Evolutionary conservation across 257 asterid genomes (phyloP).

Genomic region (Przewalskia tangutica): DNA sequence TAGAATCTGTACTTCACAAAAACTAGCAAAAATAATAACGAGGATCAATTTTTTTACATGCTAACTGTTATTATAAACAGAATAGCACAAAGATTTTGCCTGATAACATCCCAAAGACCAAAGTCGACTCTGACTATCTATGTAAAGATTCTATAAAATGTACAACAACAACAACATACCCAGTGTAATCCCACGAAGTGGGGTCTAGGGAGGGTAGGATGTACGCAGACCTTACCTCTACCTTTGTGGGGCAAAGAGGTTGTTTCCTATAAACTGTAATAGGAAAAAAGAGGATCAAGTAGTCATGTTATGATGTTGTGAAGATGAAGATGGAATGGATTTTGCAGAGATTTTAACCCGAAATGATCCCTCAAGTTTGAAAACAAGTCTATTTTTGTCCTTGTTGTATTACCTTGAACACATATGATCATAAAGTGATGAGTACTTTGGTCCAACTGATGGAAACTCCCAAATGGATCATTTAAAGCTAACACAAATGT

Average conservation of each 20-base stretch:
- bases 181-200: too few relatives aligned
- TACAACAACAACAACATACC: too few relatives aligned
- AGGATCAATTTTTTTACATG: not conserved
- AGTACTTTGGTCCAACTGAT: not conserved
- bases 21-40: not conserved
- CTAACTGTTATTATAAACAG: not conserved
- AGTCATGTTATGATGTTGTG: not conserved
- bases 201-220: too few relatives aligned
- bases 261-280: conserved; percentile 44
- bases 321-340: not conserved
- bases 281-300: conserved; percentile 10
- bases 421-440: not conserved
- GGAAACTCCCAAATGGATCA: not conserved
- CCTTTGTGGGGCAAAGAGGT: too few relatives aligned
- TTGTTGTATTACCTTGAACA: not conserved
- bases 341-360: not conserved
- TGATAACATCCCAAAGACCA: conserved; percentile 58
- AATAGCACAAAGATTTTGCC: conserved; percentile 60
- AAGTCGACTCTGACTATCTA: conserved; percentile 74
- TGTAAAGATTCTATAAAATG: conserved; percentile 60
- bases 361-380: not conserved
- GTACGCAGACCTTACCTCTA: too few relatives aligned
- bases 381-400: not conserved
- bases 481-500: not conserved
- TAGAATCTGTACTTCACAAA: not conserved